Percentiles rank a stretch among this genome's conserved stretches.
Conservation (phyloP, 441 rosid species). For the Brassica hybrid region DNA sequence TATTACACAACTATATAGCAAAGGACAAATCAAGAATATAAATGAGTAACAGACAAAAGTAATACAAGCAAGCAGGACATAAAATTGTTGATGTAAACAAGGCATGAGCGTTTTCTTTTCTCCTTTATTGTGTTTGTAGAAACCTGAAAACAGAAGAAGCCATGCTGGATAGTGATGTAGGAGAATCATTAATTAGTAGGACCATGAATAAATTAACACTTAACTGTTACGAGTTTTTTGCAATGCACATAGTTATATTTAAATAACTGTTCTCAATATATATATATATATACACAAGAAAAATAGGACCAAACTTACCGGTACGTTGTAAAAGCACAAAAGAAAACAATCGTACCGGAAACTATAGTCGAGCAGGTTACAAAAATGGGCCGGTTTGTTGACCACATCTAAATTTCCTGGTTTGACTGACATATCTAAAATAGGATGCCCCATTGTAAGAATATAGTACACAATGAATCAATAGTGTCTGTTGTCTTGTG, state of each 20-base stretch:
- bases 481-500: not conserved
- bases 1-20: slow-evolving; percentile 2
- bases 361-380: slow-evolving; percentile 10
- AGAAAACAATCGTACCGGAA: slow-evolving; percentile 33
- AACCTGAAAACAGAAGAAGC: slow-evolving; percentile 5
- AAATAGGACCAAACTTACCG: slow-evolving; percentile 13
- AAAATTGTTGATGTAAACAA: not conserved
- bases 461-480: slow-evolving; percentile 19
- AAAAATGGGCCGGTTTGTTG: slow-evolving; percentile 21
- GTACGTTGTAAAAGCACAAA: slow-evolving; percentile 26
- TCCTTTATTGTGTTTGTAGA: not conserved
- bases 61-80: not conserved
- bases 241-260: not conserved
- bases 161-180: slow-evolving; percentile 22
- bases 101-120: not conserved
- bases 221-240: not conserved
- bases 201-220: slow-evolving; percentile 1
- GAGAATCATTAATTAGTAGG: not conserved
- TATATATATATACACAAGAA: not conserved
- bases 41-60: not conserved
- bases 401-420: not conserved
- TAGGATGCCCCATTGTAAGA: not conserved
- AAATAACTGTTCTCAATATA: slow-evolving; percentile 3
- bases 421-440: not conserved
- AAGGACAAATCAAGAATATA: not conserved